Percentiles rank a stretch among this genome's conserved stretches.
Conservation (phyloP, 1,284 basidiomycete genomes). For the Pyrrhoderma lamaoense region DNA sequence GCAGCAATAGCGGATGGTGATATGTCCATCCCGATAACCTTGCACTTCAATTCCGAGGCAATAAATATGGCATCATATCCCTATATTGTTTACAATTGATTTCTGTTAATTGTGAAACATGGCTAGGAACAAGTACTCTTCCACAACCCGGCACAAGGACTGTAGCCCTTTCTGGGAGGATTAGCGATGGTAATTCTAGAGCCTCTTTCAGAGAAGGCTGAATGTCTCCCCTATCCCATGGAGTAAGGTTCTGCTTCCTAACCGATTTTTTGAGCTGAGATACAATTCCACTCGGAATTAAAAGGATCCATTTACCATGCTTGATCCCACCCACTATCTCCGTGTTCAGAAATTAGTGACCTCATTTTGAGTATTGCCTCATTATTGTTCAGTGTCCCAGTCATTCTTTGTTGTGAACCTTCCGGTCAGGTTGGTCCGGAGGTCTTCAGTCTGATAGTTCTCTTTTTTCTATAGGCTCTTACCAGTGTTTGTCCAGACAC, state of each 20-base stretch:
- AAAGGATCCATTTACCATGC: conserved; percentile 25
- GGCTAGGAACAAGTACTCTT: conserved; percentile 22
- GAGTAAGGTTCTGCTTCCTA: conserved; percentile 52
- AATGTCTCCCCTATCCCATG: conserved; percentile 53
- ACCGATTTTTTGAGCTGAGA: not conserved
- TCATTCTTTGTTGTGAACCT: no score
- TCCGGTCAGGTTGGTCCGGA: no score
- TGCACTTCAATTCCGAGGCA: conserved; percentile 40
- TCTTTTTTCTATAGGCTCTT: no score
- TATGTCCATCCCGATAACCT: conserved; percentile 49
- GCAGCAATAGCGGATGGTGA: conserved; percentile 45
- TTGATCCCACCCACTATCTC: conserved; percentile 26
- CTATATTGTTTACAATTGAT: conserved; percentile 28
- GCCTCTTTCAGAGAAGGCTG: conserved; percentile 53
- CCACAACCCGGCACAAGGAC: conserved; percentile 73
- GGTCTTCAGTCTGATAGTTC: no score
- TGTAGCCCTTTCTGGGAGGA: conserved; percentile 44
- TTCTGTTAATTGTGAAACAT: not conserved
- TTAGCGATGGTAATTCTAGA: conserved; percentile 35
- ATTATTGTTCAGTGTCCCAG: not conserved
- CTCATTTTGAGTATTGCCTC: conserved; percentile 3
- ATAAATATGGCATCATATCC: conserved; percentile 61
- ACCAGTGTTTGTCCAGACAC: no score
- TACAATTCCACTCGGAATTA: not conserved
- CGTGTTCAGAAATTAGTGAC: not conserved